Evolutionary conservation across 768 basidiomycete species (phyloP).

Genomic region (Termitomyces sp.): DNA sequence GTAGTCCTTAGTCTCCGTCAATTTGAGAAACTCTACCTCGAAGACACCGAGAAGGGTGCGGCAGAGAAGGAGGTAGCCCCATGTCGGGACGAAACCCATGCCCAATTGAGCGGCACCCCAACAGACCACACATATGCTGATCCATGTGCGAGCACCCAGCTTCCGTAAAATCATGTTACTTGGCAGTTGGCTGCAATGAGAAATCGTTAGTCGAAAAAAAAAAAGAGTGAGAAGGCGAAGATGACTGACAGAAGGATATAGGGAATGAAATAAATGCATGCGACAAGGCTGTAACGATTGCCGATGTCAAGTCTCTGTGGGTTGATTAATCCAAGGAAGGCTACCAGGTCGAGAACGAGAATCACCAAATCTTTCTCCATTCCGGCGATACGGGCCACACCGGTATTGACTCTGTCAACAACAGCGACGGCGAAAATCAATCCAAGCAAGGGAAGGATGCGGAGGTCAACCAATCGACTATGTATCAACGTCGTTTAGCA

Average conservation of each 20-base stretch:
- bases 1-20: too few relatives aligned
- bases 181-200: slow-evolving; percentile 33
- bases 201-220: background rate
- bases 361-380: slow-evolving; percentile 30
- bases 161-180: slow-evolving; percentile 35
- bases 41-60: slow-evolving; percentile 36
- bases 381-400: slow-evolving; percentile 28
- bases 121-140: slow-evolving; percentile 31
- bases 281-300: slow-evolving; percentile 32
- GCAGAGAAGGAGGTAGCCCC: slow-evolving; percentile 34
- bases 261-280: slow-evolving; percentile 37
- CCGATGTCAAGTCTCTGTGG: slow-evolving; percentile 24
- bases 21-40: slow-evolving; percentile 24
- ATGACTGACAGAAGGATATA: slow-evolving; percentile 36
- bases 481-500: background rate
- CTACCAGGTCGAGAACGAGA: background rate
- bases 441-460: slow-evolving; percentile 29
- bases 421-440: slow-evolving; percentile 27
- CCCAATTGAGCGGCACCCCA: slow-evolving; percentile 39
- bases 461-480: slow-evolving; percentile 27
- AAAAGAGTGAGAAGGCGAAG: background rate
- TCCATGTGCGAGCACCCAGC: slow-evolving; percentile 36
- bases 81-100: slow-evolving; percentile 37
- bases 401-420: slow-evolving; percentile 29
- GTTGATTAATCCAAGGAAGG: background rate